These are phyloP conservation scores for Triticum monococcum DNA, from an alignment of 176 grass and related monocot species.

Conservation along the genomic window DNA sequence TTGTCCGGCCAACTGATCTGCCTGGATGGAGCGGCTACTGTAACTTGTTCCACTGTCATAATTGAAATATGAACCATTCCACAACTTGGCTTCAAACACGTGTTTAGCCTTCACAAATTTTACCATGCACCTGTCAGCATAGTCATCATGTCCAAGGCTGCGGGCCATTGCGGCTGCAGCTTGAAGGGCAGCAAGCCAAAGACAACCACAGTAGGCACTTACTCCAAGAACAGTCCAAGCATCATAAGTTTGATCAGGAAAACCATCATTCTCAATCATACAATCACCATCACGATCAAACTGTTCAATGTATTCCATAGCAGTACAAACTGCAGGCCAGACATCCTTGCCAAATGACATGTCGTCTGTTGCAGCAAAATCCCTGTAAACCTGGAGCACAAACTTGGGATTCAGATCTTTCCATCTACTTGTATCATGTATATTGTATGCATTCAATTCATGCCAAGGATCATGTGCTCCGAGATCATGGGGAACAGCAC, in stretches of 20 bases:
- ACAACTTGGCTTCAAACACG: conserved; percentile 76
- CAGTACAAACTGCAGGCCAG: conserved; percentile 89
- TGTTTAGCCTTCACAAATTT: conserved; percentile 84
- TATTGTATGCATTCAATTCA: conserved; percentile 99
- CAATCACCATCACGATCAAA: conserved; percentile 85
- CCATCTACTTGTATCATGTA: conserved; percentile 98
- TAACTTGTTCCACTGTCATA: conserved; percentile 89
- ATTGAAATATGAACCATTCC: conserved; percentile 95
- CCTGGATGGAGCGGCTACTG: conserved; percentile 80
- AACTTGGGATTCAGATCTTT: conserved; percentile 98
- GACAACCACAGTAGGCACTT: conserved; percentile 90
- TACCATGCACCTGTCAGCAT: conserved; percentile 78
- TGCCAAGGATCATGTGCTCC: conserved; percentile 96
- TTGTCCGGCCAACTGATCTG: conserved; percentile 90
- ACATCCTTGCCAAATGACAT: conserved; percentile 81
- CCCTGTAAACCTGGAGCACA: conserved; percentile 87
- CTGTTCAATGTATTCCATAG: conserved; percentile 94
- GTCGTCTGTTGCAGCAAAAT: conserved; percentile 84
- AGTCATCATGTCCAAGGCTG: conserved; percentile 66
- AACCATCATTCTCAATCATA: conserved; percentile 94
- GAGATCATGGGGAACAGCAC: conserved; percentile 94
- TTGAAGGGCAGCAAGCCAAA: conserved; percentile 94
- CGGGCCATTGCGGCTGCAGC: conserved; percentile 75
- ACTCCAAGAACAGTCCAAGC: conserved; percentile 89
- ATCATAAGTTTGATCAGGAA: conserved; percentile 99